Conservation (phyloP, 176 grass and related monocot species). For the Secale cereale region DNA sequence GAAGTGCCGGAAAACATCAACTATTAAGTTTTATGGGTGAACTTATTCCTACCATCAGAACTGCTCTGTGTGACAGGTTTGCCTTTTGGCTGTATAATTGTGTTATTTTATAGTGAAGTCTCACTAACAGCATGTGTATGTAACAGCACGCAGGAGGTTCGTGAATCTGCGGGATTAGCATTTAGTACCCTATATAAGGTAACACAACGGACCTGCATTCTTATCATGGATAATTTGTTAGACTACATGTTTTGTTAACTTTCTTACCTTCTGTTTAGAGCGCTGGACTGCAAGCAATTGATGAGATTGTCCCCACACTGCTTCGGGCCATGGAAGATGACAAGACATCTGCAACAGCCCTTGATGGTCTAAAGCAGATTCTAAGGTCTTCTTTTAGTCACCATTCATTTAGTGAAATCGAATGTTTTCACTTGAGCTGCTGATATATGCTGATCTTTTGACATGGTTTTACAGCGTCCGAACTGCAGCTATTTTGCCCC, state of each 20-base stretch:
- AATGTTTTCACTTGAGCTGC: conserved; percentile 9
- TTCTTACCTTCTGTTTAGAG: conserved; percentile 51
- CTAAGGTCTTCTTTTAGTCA: conserved; percentile 60
- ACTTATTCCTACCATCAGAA: conserved; percentile 96
- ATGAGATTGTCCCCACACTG: conserved; percentile 96
- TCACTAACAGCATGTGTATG: conserved; percentile 12
- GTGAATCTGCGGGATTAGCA: conserved; percentile 95
- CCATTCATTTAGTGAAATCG: conserved; percentile 25
- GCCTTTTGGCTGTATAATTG: conserved; percentile 26
- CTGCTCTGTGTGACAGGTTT: conserved; percentile 98
- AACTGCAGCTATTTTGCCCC: conserved; percentile 87
- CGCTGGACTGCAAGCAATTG: conserved; percentile 97
- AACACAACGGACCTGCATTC: conserved; percentile 2
- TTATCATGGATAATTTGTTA: conserved; percentile 21
- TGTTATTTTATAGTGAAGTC: conserved; percentile 22
- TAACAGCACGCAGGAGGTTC: conserved; percentile 84
- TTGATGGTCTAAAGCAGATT: conserved; percentile 99
- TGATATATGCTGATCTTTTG: conserved; percentile 20
- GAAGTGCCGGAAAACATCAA: conserved; percentile 89
- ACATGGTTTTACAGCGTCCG: conserved; percentile 69
- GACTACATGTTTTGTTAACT: conserved; percentile 1
- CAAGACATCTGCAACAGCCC: conserved; percentile 84
- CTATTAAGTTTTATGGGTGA: conserved; percentile 89
- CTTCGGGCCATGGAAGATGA: conserved; percentile 89
- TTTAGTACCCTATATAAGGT: conserved; percentile 99